phyloP scores from a whole-genome alignment of 148 eudicot genomes.

The Camellia sinensis region DNA sequence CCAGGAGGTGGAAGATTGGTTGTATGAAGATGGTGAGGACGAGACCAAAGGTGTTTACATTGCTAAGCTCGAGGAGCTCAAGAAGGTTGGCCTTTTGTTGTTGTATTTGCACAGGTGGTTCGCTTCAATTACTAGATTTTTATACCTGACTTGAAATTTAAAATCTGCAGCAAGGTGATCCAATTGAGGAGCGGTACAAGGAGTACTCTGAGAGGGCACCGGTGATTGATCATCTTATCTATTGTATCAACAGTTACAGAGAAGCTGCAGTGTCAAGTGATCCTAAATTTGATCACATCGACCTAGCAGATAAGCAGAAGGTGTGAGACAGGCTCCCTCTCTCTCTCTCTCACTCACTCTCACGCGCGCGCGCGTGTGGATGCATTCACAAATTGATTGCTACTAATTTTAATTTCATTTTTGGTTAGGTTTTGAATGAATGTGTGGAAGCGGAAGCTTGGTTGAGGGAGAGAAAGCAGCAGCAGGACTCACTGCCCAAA shows the following conservation, averaged over 20 bases:
- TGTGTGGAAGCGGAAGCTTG: slow-evolving; percentile 79
- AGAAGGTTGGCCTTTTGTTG: slow-evolving; percentile 46
- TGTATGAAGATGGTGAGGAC: slow-evolving; percentile 95
- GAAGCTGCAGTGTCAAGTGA: slow-evolving; percentile 71
- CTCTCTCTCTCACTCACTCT: neutral
- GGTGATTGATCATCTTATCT: slow-evolving; percentile 44
- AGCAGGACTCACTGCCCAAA: slow-evolving; percentile 80
- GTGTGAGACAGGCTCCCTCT: slow-evolving; percentile 22
- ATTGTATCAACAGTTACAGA: slow-evolving; percentile 61
- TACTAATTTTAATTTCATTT: neutral
- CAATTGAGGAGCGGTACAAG: slow-evolving; percentile 79
- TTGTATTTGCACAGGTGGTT: neutral
- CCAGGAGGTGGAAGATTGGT: slow-evolving; percentile 92
- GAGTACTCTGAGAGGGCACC: slow-evolving; percentile 66
- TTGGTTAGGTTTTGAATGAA: slow-evolving; percentile 57
- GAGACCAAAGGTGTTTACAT: slow-evolving; percentile 85
- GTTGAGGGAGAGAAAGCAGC: slow-evolving; percentile 83
- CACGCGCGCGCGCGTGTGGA: neutral
- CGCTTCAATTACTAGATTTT: neutral
- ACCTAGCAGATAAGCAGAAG: slow-evolving; percentile 72
- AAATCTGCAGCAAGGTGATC: slow-evolving; percentile 71
- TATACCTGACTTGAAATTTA: neutral
- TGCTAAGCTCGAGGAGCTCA: slow-evolving; percentile 92
- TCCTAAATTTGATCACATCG: slow-evolving; percentile 85
- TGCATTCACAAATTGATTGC: neutral